phyloP scores from a whole-genome alignment of 345 rosid species.

The Pistacia vera region DNA sequence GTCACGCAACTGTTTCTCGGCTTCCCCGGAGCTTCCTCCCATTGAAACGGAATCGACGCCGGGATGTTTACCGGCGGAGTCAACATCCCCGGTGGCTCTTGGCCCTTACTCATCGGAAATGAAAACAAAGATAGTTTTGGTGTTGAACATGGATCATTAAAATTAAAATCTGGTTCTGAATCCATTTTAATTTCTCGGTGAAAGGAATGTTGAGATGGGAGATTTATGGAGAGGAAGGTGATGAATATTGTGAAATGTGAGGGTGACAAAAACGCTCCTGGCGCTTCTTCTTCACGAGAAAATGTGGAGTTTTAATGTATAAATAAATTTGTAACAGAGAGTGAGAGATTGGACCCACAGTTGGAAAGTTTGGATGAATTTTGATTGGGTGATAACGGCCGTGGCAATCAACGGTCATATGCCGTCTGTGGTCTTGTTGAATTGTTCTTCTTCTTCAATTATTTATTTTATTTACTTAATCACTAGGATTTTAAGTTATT shows the following conservation, averaged over 20 bases:
- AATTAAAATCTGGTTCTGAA: not conserved
- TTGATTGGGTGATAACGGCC: not conserved
- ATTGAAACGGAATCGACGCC: constrained; percentile 74
- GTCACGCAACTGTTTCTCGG: constrained; percentile 41
- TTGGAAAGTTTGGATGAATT: not conserved
- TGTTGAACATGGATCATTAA: not conserved
- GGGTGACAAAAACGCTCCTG: constrained; percentile 35
- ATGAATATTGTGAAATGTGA: constrained; percentile 24
- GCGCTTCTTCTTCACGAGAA: constrained; percentile 53
- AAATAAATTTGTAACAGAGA: not conserved
- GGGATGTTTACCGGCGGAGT: constrained; percentile 63
- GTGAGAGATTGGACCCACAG: not conserved
- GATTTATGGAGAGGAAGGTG: constrained; percentile 15
- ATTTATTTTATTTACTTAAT: too few relatives aligned
- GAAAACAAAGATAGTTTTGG: constrained; percentile 59
- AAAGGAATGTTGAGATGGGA: constrained; percentile 9
- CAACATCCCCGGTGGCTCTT: constrained; percentile 41
- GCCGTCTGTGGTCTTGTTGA: not conserved
- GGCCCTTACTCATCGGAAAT: constrained; percentile 38
- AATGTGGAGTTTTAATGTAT: constrained; percentile 10
- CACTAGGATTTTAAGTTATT: too few relatives aligned
- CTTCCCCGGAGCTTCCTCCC: constrained; percentile 97
- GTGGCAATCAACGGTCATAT: too few relatives aligned
- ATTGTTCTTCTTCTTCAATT: not conserved
- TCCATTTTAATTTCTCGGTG: constrained; percentile 2